Base-by-base conservation (phyloP, 139 green algal species). In the Chlorella sp. region DNA sequence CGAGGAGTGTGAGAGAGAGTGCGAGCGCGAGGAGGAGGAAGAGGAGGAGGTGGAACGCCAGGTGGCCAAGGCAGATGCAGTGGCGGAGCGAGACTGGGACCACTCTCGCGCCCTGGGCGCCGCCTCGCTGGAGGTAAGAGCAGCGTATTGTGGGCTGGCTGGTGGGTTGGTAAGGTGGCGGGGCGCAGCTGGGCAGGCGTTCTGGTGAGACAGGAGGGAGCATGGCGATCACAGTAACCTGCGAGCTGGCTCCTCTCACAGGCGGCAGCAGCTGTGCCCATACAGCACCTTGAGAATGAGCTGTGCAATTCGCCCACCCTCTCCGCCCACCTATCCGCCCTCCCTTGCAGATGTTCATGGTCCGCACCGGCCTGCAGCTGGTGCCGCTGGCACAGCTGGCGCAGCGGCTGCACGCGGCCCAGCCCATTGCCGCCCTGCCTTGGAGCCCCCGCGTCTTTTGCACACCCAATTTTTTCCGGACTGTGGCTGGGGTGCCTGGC, bases 1-100 rank as follows among this genome's bases (percentile, higher is more conserved):
- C n/a, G 87, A 94, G 84, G 88, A 93, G 85, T 90, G 85, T 72
- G 91, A 94, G 81, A 60, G 88, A 30, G 89, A 92, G 88, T 64
- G 89, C 74, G 73, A 91, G 79, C 68, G 78, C 30, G 88, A 93
- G 79, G 64, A 76, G 74, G 88, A 92, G 81, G 87, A 93, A 69
- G 88, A 93, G 56, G 73, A 81, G 44, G 82, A 86, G 82, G 58
- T 76, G 58, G 82, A 86, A 84, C 14, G 73, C 68, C 73, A 93
- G 82, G 79, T 87, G 65, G 28, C 80, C 2, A 34, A 54, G 1
- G 75, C 86, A 41, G 8, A 40, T 32, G 43, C 80, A 1, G 40
- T 22, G 2, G 44, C 38, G 2, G 86, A 93, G 80, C 4, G 4
- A 3, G 82, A 90, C 80, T 94, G 91, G 91, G 9, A 72, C 30